A percentile compares a stretch with the other conserved stretches of the same genome.
phyloP scores from a whole-genome alignment of 2,329 filamentous ascomycete genomes.

The Boeremia lycopersici region DNA sequence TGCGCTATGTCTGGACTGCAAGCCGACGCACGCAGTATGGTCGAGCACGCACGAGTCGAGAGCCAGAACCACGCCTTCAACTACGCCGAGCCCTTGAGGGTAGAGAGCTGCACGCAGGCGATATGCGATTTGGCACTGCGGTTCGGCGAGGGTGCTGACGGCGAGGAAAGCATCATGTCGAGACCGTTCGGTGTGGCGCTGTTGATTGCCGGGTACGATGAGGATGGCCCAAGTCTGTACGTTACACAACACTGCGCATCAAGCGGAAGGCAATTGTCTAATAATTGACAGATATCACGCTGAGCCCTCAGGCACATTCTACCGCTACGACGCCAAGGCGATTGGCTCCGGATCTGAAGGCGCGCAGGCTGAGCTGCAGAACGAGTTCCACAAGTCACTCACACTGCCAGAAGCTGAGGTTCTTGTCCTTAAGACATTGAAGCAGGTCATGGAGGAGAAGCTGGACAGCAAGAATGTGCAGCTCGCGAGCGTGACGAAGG shows the following conservation, averaged over 20 bases:
- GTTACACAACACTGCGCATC: conserved; percentile 29
- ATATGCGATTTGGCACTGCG: conserved; percentile 96
- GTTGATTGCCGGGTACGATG: conserved; percentile 95
- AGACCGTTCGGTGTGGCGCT: conserved; percentile 95
- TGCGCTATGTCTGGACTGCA: conserved; percentile 98
- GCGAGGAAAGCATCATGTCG: conserved; percentile 98
- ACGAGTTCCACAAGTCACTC: conserved; percentile 98
- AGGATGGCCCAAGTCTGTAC: conserved; percentile 90
- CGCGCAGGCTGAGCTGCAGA: conserved; percentile 96
- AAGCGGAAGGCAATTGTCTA: neutral
- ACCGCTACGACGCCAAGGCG: conserved; percentile 98
- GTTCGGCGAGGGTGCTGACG: conserved; percentile 96
- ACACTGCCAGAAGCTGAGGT: conserved; percentile 93
- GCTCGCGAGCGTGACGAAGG: conserved; percentile 95
- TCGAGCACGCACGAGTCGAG: conserved; percentile 97
- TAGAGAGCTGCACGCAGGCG: conserved; percentile 98
- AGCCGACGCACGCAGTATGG: conserved; percentile 95
- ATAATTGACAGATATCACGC: conserved; percentile 75
- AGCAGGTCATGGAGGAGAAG: conserved; percentile 99
- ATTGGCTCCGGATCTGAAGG: conserved; percentile 98
- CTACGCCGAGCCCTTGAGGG: conserved; percentile 92
- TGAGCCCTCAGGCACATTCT: conserved; percentile 97
- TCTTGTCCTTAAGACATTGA: conserved; percentile 93
- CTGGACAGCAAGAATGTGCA: conserved; percentile 98
- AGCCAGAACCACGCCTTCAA: conserved; percentile 97